phyloP scores from a whole-genome alignment of 1,284 basidiomycete genomes.

The Ceraceosorus guamensis region DNA sequence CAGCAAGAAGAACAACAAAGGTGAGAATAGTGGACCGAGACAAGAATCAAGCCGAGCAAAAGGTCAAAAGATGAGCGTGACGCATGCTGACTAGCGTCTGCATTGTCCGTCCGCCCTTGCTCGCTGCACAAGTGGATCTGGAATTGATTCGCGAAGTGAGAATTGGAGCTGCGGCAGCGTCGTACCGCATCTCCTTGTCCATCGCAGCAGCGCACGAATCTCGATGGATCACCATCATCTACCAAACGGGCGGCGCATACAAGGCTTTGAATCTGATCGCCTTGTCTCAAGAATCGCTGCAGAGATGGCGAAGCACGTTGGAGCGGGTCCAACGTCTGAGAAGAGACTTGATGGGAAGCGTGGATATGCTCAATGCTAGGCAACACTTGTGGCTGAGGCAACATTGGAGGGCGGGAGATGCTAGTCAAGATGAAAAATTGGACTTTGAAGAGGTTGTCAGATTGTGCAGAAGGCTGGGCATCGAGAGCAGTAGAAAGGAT shows the following conservation, averaged over 20 bases:
- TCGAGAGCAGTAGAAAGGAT: slow-evolving; percentile 62
- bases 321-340: slow-evolving; percentile 48
- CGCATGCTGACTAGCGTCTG: too few relatives aligned
- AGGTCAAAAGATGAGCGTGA: too few relatives aligned
- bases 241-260: slow-evolving; percentile 69
- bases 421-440: slow-evolving; percentile 60
- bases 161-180: slow-evolving; percentile 65
- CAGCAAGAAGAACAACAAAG: slow-evolving; percentile 58
- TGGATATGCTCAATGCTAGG: slow-evolving; percentile 55
- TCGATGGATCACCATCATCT: slow-evolving; percentile 70
- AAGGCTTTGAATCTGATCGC: slow-evolving; percentile 88
- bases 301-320: slow-evolving; percentile 53
- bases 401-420: slow-evolving; percentile 69
- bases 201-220: slow-evolving; percentile 50
- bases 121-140: slow-evolving; percentile 64
- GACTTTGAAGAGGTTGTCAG: slow-evolving; percentile 67
- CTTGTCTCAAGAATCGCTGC: slow-evolving; percentile 62
- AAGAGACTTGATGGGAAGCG: slow-evolving; percentile 24
- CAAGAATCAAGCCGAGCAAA: too few relatives aligned
- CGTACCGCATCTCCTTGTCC: slow-evolving; percentile 70
- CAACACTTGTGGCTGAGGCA: slow-evolving; percentile 72
- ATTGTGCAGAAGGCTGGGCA: slow-evolving; percentile 68
- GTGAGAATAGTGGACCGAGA: too few relatives aligned
- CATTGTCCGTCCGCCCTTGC: too few relatives aligned
- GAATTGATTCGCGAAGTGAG: slow-evolving; percentile 87